Base-by-base conservation (phyloP, 371 early-diverging fungal species). In the Zancudomyces culisetae region DNA sequence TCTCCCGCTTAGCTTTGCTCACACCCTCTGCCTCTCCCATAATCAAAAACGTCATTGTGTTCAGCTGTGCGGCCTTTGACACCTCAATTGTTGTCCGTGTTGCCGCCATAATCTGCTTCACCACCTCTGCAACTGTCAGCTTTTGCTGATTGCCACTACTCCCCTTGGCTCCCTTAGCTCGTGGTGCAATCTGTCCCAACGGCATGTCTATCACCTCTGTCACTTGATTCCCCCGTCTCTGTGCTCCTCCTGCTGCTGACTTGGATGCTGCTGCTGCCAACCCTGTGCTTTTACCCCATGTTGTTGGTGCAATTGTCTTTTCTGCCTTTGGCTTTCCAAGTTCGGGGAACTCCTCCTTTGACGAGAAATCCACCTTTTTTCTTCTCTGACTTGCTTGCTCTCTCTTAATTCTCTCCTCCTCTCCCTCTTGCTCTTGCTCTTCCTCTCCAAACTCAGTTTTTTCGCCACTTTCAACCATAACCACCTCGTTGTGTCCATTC, bases 41-140 rank as follows among this genome's bases (percentile, higher is more conserved):
- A 64, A 94, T 78, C 41, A 90, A 61, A 55, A 87, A 85, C 27
- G 87, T 88, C 30, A 83, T 75, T n/a, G 80, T 80, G 22, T 80
- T 77, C 27, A 77, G 72, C 43, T 74, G 74, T 28, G 75, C 71
- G 69, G 85, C 81, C 46, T 81, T 81, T 40, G 90, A 86, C 21
- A 83, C 76, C 51, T 92, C 90, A 55, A 92, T 89, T 22, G 75
- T 72, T n/a, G 90, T 86, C 39, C 76, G 73, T 2, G 81, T 80
- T 49, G 74, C 68, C 49, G 69, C 60, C 68, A 74, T 80, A 49
- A 85, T 81, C 47, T 73, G 66, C 62, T 80, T 81, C 62, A 80
- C 79, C 20, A 80, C 70, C 55, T 85, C 84, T 42, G 75, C 75
- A 27, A 72, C 71, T 40, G 73, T 62, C 19, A 59, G 56, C 58